Base-by-base conservation (phyloP, 768 basidiomycete genomes). In the Phylloporus sp. region DNA sequence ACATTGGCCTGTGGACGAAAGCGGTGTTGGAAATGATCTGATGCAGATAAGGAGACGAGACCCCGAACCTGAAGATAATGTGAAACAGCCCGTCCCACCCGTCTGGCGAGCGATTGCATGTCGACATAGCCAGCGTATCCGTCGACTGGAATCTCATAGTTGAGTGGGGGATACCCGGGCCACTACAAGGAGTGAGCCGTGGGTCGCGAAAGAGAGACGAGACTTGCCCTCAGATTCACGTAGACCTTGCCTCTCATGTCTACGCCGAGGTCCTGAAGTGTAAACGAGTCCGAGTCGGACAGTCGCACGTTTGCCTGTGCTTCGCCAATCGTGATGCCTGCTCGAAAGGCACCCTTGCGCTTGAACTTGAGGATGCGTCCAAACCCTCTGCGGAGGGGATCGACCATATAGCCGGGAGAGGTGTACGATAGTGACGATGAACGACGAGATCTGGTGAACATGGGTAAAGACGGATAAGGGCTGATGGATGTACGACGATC, bases 41-140 rank as follows among this genome's bases (percentile, higher is more conserved):
- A 24, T 39, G 47, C 7, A 20, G 44, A 38, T 35, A 39, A 46
- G 48, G 33, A 33, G 43, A 37, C 43, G 59, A 60, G n/a, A n/a
- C n/a, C n/a, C n/a, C n/a, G n/a, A 58, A 78, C 85, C 76, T 86
- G 82, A 45, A 88, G 72, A 63, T 84, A 88, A 60, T 88, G 86
- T 40, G 82, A 74, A 63, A 81, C 82, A 38, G 83, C 84, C 52
- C 86, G 74, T 14, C 80, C 79, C 38, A 84, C 77, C 44, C 86
- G 74, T 57, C 86, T 73, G 38, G 81, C 80, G 23, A 88, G 74
- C 6, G 82, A 82, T 63, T 80, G 75, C 28, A 87, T 69, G 57
- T 79, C 79, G 32, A 83, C 75, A 36, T 78, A 79, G 24, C 82
- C 79, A 46, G 79, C 76, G 56, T 82, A 83, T 10, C 74, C 74